Evolutionary conservation across 345 rosid genomes (phyloP).

Genomic region (Erucastrum elatum): DNA sequence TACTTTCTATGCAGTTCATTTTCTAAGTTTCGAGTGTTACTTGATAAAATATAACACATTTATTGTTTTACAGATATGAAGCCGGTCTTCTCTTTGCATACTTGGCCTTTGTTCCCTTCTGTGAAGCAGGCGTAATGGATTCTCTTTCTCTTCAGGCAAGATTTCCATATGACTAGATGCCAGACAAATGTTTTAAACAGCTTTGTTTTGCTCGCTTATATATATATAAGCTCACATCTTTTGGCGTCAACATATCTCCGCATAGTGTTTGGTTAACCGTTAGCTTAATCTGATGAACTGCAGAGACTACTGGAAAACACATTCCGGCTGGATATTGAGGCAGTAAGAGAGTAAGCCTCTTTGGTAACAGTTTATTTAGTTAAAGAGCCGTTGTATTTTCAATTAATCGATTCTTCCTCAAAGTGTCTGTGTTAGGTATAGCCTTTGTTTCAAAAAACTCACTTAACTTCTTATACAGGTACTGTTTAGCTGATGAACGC

Average conservation of each 20-base stretch:
- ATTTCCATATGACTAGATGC: neutral
- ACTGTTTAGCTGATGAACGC: conserved; percentile 88
- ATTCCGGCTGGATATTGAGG: conserved; percentile 82
- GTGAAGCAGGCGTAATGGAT: conserved; percentile 82
- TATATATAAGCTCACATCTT: conserved; percentile 5
- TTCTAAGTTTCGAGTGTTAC: neutral
- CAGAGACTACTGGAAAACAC: conserved; percentile 95
- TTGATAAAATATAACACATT: conserved; percentile 20
- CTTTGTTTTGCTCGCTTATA: conserved; percentile 11
- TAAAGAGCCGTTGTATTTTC: neutral
- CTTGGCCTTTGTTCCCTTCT: conserved; percentile 91
- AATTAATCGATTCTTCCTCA: neutral
- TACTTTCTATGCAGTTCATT: conserved; percentile 12
- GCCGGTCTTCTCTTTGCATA: conserved; percentile 94
- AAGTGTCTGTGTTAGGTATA: conserved; percentile 4
- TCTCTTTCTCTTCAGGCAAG: conserved; percentile 85
- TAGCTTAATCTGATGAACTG: conserved; percentile 31
- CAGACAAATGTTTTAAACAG: neutral
- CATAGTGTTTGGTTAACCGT: conserved; percentile 15
- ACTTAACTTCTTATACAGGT: conserved; percentile 48
- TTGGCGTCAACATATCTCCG: neutral
- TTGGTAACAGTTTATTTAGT: neutral
- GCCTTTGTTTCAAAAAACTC: neutral
- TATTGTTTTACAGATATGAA: conserved; percentile 63
- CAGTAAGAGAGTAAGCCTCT: conserved; percentile 80